Conservation (phyloP, 257 asterid genomes). For the Lavandula angustifolia region DNA sequence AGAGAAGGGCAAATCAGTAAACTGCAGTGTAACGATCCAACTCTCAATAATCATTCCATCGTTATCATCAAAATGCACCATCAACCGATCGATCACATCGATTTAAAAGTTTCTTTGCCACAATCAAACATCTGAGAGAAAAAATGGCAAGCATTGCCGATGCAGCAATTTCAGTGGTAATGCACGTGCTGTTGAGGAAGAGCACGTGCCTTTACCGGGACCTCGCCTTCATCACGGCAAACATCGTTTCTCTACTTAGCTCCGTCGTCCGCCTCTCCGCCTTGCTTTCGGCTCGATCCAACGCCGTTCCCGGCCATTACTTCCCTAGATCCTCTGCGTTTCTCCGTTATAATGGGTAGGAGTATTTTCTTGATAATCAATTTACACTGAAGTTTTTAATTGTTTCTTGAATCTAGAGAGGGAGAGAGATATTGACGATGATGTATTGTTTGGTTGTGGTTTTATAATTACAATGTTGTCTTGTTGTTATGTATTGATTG, state of each 20-base stretch:
- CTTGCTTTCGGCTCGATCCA: slow-evolving; percentile 17
- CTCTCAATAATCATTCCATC: too few relatives aligned
- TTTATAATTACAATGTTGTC: too few relatives aligned
- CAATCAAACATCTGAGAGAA: not conserved
- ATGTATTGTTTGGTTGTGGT: too few relatives aligned
- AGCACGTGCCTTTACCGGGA: slow-evolving; percentile 34
- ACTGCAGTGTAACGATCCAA: too few relatives aligned
- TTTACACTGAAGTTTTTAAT: too few relatives aligned
- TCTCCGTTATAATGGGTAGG: slow-evolving; percentile 29
- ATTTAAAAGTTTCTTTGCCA: not conserved
- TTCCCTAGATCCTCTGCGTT: slow-evolving; percentile 37
- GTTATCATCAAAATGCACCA: too few relatives aligned
- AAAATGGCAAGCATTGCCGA: slow-evolving; percentile 32
- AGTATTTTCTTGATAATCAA: not conserved
- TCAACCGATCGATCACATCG: too few relatives aligned
- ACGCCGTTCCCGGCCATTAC: slow-evolving; percentile 10
- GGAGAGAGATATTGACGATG: not conserved
- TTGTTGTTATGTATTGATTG: too few relatives aligned
- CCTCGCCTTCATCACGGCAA: slow-evolving; percentile 32
- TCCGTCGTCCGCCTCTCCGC: slow-evolving; percentile 35
- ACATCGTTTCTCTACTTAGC: slow-evolving; percentile 25
- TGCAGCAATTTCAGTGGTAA: slow-evolving; percentile 22
- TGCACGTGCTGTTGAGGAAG: slow-evolving; percentile 44
- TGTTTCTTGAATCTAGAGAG: not conserved
- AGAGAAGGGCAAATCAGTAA: too few relatives aligned